Percentiles rank a stretch among this genome's conserved stretches.
Evolutionary conservation across 352 stramenopile species (phyloP).

Genomic region (Phytophthora pistaciae): DNA sequence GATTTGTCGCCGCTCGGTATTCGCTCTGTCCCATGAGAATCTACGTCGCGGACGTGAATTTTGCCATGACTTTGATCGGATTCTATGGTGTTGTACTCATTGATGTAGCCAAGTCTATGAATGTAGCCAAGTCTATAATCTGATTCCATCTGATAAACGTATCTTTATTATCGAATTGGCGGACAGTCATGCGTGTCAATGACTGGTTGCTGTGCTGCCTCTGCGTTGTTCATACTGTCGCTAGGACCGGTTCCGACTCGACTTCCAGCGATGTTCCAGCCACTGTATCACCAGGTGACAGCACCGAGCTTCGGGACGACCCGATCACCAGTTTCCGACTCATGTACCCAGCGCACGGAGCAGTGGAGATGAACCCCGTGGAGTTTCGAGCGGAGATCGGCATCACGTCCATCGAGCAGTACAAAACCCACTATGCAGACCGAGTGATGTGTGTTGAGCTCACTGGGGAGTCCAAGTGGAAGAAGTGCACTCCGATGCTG

Average conservation of each 20-base stretch:
- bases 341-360: conserved; percentile 18
- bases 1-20: conserved; percentile 19
- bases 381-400: conserved; percentile 18
- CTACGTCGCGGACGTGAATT: conserved; percentile 2
- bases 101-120: no score
- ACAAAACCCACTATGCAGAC: conserved; percentile 11
- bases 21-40: conserved; percentile 14
- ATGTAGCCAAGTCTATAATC: background rate
- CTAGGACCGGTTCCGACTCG: background rate
- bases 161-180: conserved; percentile 2
- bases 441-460: conserved; percentile 32
- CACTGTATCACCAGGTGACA: background rate
- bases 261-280: no score
- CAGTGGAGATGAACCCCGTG: conserved; percentile 12
- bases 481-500: conserved; percentile 11
- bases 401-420: conserved; percentile 7
- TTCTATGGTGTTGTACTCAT: background rate
- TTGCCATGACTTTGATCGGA: conserved; percentile 5
- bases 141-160: conserved; percentile 7
- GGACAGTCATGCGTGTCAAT: conserved; percentile 1
- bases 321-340: conserved; percentile 19
- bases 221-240: background rate
- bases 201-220: background rate
- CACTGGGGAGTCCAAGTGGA: background rate
- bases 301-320: background rate